Evolutionary conservation across 495 filamentous ascomycete species (phyloP), one percentile per base, ranked within the genome.

Genomic region (Friedmanniomyces simplex): DNA sequence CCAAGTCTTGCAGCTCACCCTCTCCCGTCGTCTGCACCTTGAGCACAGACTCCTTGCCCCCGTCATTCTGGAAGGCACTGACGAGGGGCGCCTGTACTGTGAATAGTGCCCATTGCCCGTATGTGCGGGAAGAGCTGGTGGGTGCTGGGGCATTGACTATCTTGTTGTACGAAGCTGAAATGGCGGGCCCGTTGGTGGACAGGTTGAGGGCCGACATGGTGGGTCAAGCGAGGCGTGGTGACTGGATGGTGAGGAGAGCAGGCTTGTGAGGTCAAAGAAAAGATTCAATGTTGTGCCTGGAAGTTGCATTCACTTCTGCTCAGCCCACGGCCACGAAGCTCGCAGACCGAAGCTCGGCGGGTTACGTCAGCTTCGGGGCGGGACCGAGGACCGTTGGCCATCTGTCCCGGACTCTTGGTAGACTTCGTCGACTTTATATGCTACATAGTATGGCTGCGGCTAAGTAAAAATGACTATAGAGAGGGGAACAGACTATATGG

Each of bases 21-120:
- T 96, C 91, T 73, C 90, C 94, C 36, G 88, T 88, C 63, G 76
- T 86, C 66, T 96, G 89, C 37, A 97, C 90, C 71, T 96, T 97
- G 50, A 99, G 72, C 0, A 95, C 81, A 69, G 93, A 97, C 71
- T 96, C 91, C 71, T 96, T 96, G 39, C 81, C 83, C 45, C 73
- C 46, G 68, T 90, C 86, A 57, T 81, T 76, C 72, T 95, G 89
- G 71, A 98, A 98, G 25, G 88, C 89, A 73, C 82, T 96, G 55
- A 87, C 77, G 24, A 98, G 77, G 32, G 93, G 93, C 16, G 91
- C 85, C 54, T 90, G 87, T 43, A 97, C 94, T 32, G 87, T 85
- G 69, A 89, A 96, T 28, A 97, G 73, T 21, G 87, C 94, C 93
- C 93, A 99, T 73, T 88, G 81, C 22, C 76, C 86, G 68, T 85